Conservation (phyloP, 371 early-diverging fungal genomes). For the Rhizopus arrhizus region DNA sequence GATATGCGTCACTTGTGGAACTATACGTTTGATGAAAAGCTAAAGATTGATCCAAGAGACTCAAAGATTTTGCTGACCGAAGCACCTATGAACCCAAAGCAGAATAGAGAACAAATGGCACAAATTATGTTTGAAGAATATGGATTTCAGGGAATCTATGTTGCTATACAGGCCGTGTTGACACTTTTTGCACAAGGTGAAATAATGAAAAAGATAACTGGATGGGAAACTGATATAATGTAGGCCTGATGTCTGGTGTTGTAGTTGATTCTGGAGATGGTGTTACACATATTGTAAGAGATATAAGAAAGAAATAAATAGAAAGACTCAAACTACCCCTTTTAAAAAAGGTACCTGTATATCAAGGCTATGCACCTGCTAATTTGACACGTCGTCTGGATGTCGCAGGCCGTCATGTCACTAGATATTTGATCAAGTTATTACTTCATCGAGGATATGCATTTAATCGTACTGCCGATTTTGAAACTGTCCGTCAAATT, state of each 20-base stretch:
- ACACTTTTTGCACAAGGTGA: constrained; percentile 96
- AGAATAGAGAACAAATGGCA: constrained; percentile 91
- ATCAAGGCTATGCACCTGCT: constrained; percentile 91
- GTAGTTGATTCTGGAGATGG: constrained; percentile 98
- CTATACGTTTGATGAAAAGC: constrained; percentile 93
- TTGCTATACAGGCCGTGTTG: constrained; percentile 97
- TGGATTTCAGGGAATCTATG: constrained; percentile 90
- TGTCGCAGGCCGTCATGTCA: constrained; percentile 96
- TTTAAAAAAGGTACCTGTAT: constrained; percentile 77
- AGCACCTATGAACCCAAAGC: constrained; percentile 93
- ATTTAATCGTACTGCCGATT: constrained; percentile 96
- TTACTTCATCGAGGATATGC: constrained; percentile 92
- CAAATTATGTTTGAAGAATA: constrained; percentile 96
- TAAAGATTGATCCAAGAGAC: constrained; percentile 84
- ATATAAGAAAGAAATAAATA: neutral
- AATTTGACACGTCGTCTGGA: constrained; percentile 91
- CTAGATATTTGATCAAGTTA: constrained; percentile 94
- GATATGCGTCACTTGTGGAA: constrained; percentile 98
- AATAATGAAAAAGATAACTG: constrained; percentile 4
- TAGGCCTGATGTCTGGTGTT: constrained; percentile 92
- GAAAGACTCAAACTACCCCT: neutral
- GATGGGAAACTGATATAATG: neutral
- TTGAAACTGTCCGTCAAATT: constrained; percentile 95
- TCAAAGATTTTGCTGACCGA: constrained; percentile 94
- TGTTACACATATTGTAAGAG: constrained; percentile 90